Evolutionary conservation across 2,329 filamentous ascomycete genomes (phyloP), one percentile per base, ranked within the genome.

Genomic region (Sclerotinia glacialis): DNA sequence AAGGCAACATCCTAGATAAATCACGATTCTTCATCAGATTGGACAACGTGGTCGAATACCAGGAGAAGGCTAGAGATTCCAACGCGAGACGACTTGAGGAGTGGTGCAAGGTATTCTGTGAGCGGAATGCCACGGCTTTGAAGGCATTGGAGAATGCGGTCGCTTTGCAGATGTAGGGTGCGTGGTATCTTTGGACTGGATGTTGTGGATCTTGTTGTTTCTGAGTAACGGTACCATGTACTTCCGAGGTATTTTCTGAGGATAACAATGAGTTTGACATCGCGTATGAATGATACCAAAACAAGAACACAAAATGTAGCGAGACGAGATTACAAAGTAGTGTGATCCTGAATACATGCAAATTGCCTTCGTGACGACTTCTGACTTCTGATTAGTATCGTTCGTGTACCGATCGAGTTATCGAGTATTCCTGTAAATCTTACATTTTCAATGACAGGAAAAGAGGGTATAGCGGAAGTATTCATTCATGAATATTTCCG

Each of bases 1-100:
- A 75, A 65, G 53, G 56, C 5, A 72, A 65, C 65, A 70, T 73
- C 26, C 21, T 74, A 7, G 53, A 44, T 9, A 68, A 69, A 47
- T 66, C 60, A 0, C 70, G 54, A 40, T 2, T 31, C 2, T 71
- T 73, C 46, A 66, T 74, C 5, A 69, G 70, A 12, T 37, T 74
- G 34, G 64, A 71, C 2, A 74, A 74, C 53, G 71, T 71, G 21
- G 18, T 61, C 2, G 60, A 59, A 1, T 55, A 71, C 40, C 50
- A 37, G 37, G 61, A 67, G 2, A 58, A 54, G 14, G 71, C 72
- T 2, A 34, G 8, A 21, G 14, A 64, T 2, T 69, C 65, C 2
- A 44, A 65, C 6, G 71, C 72, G 3, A 49, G 46, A 18, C 62
- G 11, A 5, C 64, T 73, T 23, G 66, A 62, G 42, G 23, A 67